Evolutionary conservation across 225 moss, liverwort and hornwort species (phyloP), one percentile per base, ranked within the genome.

Genomic region (Sphagnum contortum): DNA sequence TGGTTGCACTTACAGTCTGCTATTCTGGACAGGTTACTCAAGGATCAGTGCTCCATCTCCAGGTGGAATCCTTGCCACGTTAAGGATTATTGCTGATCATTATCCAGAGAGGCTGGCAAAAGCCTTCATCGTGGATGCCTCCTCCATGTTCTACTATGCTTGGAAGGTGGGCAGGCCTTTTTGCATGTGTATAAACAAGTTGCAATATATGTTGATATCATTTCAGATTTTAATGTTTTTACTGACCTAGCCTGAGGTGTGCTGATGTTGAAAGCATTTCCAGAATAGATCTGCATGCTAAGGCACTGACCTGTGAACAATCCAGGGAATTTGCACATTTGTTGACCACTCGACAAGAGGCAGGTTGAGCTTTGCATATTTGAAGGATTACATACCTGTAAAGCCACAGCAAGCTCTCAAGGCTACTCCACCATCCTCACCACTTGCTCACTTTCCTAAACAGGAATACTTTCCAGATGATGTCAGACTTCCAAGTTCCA

Each of bases 31-130:
- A 94, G 94, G 91, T 53, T 81, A 94, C 68, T 79, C 92, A 0
- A 92, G 87, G 68, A 10, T 81, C 45, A 90, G 75, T 51, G 84
- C 90, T 64, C 90, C 90, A 49, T 96, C 96, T 5, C 88, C 90
- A 5, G 92, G 87, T 72, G 86, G 92, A 59, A 90, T 96, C 44
- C 79, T 96, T 48, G 86, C 92, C 59, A 83, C 88, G 14, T 72
- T 96, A 65, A 92, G 89, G 85, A 76, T 90, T 68, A 87, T 96
- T 61, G 83, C 90, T 63, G 96, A 96, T 77, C 86, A 92, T 64
- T 96, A 96, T 70, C 96, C 96, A 12, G 96, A 92, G 80, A 87
- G 90, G 67, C 83, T 96, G 44, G 85, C 92, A 6, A 92, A 77
- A 71, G 96, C 92, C 71, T 96, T 88, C 71, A 88, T 96, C 4